phyloP scores from a whole-genome alignment of 495 filamentous ascomycete genomes.

The Hypoxylon fragiforme region DNA sequence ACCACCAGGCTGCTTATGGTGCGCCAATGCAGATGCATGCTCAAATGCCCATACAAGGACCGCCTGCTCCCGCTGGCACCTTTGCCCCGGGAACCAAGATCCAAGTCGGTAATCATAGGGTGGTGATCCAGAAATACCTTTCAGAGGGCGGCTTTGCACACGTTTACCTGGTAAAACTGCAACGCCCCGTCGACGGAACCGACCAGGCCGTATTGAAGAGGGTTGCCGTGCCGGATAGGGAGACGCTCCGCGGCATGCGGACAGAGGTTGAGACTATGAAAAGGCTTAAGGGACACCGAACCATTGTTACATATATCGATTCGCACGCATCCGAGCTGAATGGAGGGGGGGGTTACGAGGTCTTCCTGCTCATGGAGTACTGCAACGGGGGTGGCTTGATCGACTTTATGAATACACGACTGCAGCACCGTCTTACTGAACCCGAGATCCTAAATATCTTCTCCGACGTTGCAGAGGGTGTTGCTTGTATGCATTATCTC shows the following conservation, averaged over 20 bases:
- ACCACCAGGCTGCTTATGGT: constrained; percentile 41
- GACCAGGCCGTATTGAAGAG: constrained; percentile 91
- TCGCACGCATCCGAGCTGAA: constrained; percentile 93
- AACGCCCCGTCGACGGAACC: constrained; percentile 74
- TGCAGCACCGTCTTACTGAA: constrained; percentile 95
- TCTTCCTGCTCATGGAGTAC: constrained; percentile 98
- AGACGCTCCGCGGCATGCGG: constrained; percentile 90
- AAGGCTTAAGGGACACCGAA: constrained; percentile 90
- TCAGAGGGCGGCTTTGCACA: constrained; percentile 98
- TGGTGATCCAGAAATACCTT: constrained; percentile 96
- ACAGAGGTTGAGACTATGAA: constrained; percentile 99
- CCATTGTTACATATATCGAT: constrained; percentile 97
- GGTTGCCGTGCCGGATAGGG: constrained; percentile 96
- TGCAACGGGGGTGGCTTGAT: constrained; percentile 85
- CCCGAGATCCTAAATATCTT: constrained; percentile 98
- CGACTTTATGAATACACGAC: constrained; percentile 98
- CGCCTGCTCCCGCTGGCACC: constrained; percentile 76
- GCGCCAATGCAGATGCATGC: constrained; percentile 36
- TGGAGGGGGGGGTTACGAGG: constrained; percentile 92
- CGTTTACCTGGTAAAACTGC: constrained; percentile 91
- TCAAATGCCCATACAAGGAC: constrained; percentile 38
- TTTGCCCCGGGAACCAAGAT: constrained; percentile 94
- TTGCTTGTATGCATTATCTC: constrained; percentile 98
- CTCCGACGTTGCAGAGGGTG: constrained; percentile 90
- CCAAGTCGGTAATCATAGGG: constrained; percentile 88